phyloP scores from a whole-genome alignment of 768 basidiomycete species.

The Dendrothele bispora region DNA sequence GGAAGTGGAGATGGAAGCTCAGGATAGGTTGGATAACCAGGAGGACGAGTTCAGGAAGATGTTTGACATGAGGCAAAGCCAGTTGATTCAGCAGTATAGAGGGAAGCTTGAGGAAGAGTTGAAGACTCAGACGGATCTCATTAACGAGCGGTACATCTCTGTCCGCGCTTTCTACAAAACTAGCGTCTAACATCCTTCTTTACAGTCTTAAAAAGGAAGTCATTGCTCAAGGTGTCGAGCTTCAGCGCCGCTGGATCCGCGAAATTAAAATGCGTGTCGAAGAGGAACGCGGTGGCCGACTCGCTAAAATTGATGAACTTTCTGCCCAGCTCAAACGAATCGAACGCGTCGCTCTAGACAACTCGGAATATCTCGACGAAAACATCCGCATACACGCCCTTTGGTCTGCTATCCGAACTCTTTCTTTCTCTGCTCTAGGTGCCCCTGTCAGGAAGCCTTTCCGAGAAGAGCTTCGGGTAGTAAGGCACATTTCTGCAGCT shows the following conservation, averaged over 20 bases:
- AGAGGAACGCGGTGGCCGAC: constrained; percentile 91
- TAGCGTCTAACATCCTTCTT: not conserved
- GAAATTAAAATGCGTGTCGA: constrained; percentile 96
- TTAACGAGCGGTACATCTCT: constrained; percentile 91
- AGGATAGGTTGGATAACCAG: constrained; percentile 82
- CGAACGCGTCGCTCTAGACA: constrained; percentile 88
- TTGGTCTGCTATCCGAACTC: constrained; percentile 89
- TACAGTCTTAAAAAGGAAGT: constrained; percentile 89
- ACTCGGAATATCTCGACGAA: constrained; percentile 87
- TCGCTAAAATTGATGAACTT: constrained; percentile 93
- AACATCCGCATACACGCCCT: constrained; percentile 89
- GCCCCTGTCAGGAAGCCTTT: constrained; percentile 77
- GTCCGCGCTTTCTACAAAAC: no score
- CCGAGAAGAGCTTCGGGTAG: constrained; percentile 83
- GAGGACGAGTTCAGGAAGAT: constrained; percentile 83
- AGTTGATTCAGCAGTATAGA: constrained; percentile 75
- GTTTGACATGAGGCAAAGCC: constrained; percentile 75
- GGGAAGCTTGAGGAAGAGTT: constrained; percentile 86
- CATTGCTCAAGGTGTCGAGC: constrained; percentile 94
- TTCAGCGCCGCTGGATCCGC: constrained; percentile 94
- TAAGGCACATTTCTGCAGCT: constrained; percentile 71
- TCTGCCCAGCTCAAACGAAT: constrained; percentile 88
- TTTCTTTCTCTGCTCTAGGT: constrained; percentile 62
- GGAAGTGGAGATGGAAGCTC: constrained; percentile 81
- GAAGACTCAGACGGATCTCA: constrained; percentile 84